Evolutionary conservation across 208 protist species (phyloP).

Genomic region (Leishmania gerbilli): DNA sequence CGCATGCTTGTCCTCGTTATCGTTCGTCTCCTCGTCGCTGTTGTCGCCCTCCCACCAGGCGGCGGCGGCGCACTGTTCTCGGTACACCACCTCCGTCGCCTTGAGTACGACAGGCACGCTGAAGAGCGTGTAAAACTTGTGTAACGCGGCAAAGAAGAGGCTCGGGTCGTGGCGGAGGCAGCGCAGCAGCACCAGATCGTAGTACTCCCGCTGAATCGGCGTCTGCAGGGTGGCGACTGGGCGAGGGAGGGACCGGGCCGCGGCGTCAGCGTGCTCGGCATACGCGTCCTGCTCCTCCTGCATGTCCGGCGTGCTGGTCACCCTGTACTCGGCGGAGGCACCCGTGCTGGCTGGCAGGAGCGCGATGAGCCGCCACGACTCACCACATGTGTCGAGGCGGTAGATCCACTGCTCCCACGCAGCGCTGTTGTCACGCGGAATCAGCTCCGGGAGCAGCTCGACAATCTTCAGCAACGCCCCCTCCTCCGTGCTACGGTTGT

Average conservation of each 20-base stretch:
- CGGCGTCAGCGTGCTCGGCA: not conserved
- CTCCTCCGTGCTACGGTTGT: conserved; percentile 3
- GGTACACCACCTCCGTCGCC: conserved; percentile 45
- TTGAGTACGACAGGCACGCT: conserved; percentile 40
- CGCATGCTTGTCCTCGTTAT: not conserved
- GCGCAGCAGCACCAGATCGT: conserved; percentile 70
- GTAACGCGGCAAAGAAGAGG: conserved; percentile 35
- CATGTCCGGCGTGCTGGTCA: not conserved
- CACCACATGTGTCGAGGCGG: conserved; percentile 53
- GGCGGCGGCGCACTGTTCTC: conserved; percentile 19
- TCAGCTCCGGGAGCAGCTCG: conserved; percentile 32
- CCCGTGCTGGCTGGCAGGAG: conserved; percentile 39
- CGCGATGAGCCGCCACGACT: conserved; percentile 57
- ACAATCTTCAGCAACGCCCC: conserved; percentile 23
- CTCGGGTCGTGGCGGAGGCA: conserved; percentile 45
- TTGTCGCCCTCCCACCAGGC: conserved; percentile 21
- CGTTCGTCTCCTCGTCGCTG: conserved; percentile 7
- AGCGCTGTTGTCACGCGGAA: conserved; percentile 23
- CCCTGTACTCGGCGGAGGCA: conserved; percentile 20
- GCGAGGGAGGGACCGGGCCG: not conserved
- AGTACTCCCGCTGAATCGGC: conserved; percentile 59
- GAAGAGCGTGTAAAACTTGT: conserved; percentile 33
- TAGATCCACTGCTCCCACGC: conserved; percentile 80
- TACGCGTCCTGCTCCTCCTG: not conserved
- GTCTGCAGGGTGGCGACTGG: conserved; percentile 15